Percentiles rank a stretch among this genome's conserved stretches.
Evolutionary conservation across 805 yeast species (phyloP).

Genomic region (Nakazawaea peltata): DNA sequence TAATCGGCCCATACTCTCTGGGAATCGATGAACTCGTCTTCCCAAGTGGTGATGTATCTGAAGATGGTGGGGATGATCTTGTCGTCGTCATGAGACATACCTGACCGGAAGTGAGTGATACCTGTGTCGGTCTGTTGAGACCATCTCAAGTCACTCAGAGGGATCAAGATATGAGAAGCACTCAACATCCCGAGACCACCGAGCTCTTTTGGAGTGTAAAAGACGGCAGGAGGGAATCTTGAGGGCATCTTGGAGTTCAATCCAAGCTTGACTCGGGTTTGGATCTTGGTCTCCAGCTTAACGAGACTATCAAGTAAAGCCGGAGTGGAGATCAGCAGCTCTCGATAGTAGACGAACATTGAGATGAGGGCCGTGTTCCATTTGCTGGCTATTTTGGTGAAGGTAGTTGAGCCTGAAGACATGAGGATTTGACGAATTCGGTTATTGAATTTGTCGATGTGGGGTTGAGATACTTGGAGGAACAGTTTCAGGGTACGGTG

Average conservation of each 20-base stretch:
- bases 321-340: constrained; percentile 83
- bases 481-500: constrained; percentile 87
- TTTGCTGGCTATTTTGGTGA: constrained; percentile 86
- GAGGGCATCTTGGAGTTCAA: constrained; percentile 98
- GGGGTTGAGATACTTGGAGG: constrained; percentile 75
- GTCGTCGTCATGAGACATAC: constrained; percentile 77
- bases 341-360: constrained; percentile 83
- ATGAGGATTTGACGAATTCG: constrained; percentile 83
- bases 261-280: constrained; percentile 90
- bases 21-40: constrained; percentile 88
- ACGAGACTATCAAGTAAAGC: constrained; percentile 74
- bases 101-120: constrained; percentile 87
- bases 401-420: constrained; percentile 95
- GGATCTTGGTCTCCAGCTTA: constrained; percentile 87
- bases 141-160: constrained; percentile 88
- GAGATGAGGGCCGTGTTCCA: constrained; percentile 94
- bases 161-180: constrained; percentile 93
- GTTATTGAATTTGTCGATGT: constrained; percentile 71
- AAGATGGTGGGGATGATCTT: constrained; percentile 88
- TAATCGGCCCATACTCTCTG: constrained; percentile 98
- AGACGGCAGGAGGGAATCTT: constrained; percentile 97
- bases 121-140: constrained; percentile 92
- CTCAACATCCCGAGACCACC: constrained; percentile 98
- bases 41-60: constrained; percentile 94
- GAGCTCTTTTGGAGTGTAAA: constrained; percentile 92